These are phyloP conservation scores for Eucalyptus regnans DNA, from an alignment of 345 rosid genomes.

Conservation along the genomic window DNA sequence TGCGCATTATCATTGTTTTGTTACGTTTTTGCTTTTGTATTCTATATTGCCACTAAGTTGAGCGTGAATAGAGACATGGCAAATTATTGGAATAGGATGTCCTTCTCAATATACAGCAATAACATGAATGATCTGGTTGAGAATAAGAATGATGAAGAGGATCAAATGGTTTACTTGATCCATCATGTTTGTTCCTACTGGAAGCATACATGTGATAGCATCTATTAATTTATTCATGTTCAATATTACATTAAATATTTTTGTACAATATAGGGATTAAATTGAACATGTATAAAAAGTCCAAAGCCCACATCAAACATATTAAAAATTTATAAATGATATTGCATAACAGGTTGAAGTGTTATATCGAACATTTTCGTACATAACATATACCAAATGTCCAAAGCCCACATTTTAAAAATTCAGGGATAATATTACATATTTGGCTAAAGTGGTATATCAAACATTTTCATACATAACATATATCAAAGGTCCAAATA, in stretches of 20 bases:
- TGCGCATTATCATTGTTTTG: background rate
- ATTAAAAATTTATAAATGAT: no score
- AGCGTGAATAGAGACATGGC: background rate
- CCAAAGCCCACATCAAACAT: rapidly evolving
- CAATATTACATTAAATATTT: background rate
- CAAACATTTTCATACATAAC: no score
- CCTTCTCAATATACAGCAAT: background rate
- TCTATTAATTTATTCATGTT: background rate
- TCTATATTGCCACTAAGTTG: background rate
- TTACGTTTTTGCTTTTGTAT: background rate
- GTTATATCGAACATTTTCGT: background rate
- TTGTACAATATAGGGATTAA: no score
- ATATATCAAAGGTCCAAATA: no score
- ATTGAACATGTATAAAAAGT: no score
- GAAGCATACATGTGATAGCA: background rate
- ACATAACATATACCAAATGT: no score
- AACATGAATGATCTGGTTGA: background rate
- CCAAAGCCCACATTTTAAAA: no score
- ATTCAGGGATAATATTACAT: rapidly evolving
- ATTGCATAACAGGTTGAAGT: background rate
- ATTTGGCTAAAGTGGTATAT: no score
- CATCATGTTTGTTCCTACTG: background rate
- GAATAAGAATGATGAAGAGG: background rate
- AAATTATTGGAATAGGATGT: background rate
- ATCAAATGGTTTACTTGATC: no score